Evolutionary conservation across 192 early-diverging fungal species (phyloP), one percentile per base, ranked within the genome.

Genomic region (Backusella sp.): DNA sequence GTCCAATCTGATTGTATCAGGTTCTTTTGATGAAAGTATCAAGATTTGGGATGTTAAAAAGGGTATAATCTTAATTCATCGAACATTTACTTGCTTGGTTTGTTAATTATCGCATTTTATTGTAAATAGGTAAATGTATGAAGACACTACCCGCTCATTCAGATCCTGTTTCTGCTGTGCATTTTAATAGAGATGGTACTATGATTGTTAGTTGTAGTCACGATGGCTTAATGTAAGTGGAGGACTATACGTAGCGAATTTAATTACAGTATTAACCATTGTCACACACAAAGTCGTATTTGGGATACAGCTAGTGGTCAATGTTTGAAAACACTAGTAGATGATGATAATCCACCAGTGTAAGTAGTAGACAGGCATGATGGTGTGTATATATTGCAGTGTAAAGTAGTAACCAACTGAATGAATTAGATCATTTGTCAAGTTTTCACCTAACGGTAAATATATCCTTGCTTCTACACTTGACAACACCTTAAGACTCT

Each of bases 391-490:
- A 53, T 14, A 62, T 14, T 26, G n/a, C n/a, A 56, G 23, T 3
- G 3, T 4, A 7, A 28, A 11, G 2, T 62, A 26, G 4, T 62
- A 36, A 41, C 9, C 23, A 17, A 65, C 15, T 30, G 21, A 75
- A 42, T 30, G 21, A 75, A 42, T 34, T 69, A 94, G 92, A 11
- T 93, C 95, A 7, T 98, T 95, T 87, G 96, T 97, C 15, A 97
- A 96, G 81, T 99, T 99, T 80, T 99, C 97, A 36, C 98, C 98
- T 41, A 99, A 99, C 82, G 95, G 97, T 71, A 98, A 99, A 86
- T 99, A 96, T 79, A 96, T 99, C 74, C 86, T 99, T 46, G 96
- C 98, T 9, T 91, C 95, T 9, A 97, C 96, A 11, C 88, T 95
- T 67, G 97, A 99, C 87, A 95, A 89, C 77, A 98, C 95, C 32